These are phyloP conservation scores for Pseudopithomyces maydicus DNA, from an alignment of 2,329 filamentous ascomycete species.

Conservation along the genomic window DNA sequence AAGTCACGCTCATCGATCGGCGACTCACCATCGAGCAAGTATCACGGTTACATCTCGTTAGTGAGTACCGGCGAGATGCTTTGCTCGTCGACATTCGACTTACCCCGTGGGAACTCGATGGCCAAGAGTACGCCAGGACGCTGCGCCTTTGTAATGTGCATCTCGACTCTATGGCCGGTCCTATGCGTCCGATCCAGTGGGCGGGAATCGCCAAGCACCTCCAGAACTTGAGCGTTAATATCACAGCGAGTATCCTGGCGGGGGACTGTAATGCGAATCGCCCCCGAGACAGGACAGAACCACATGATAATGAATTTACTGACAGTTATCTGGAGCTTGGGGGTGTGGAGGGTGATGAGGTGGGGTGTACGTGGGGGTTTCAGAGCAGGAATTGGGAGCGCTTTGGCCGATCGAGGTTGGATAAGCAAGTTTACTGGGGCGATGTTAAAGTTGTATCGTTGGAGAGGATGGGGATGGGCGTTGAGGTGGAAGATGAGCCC, in stretches of 20 bases:
- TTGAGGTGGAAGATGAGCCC: constrained; percentile 45
- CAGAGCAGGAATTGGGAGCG: constrained; percentile 49
- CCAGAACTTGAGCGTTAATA: constrained; percentile 32
- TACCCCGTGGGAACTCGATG: neutral
- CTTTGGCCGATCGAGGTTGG: constrained; percentile 58
- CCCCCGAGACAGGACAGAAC: constrained; percentile 54
- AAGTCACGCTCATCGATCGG: constrained; percentile 56
- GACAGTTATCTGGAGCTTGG: constrained; percentile 60
- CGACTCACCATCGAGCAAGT: constrained; percentile 49
- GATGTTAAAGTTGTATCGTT: constrained; percentile 39
- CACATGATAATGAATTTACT: constrained; percentile 53
- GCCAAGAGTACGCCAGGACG: constrained; percentile 15
- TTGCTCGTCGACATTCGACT: constrained; percentile 55
- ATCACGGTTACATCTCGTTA: constrained; percentile 56
- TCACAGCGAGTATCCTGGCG: constrained; percentile 52
- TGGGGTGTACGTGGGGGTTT: constrained; percentile 63
- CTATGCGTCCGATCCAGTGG: constrained; percentile 54
- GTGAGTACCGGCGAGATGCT: constrained; percentile 58
- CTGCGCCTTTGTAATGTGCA: constrained; percentile 61
- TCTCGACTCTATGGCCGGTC: constrained; percentile 55
- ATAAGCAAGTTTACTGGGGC: constrained; percentile 58
- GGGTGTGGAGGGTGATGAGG: constrained; percentile 53
- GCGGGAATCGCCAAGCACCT: constrained; percentile 50
- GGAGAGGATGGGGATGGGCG: constrained; percentile 54
- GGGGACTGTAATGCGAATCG: constrained; percentile 64